Evolutionary conservation across 805 yeast genomes (phyloP).

Genomic region (Wickerhamomyces subpelliculosus): DNA sequence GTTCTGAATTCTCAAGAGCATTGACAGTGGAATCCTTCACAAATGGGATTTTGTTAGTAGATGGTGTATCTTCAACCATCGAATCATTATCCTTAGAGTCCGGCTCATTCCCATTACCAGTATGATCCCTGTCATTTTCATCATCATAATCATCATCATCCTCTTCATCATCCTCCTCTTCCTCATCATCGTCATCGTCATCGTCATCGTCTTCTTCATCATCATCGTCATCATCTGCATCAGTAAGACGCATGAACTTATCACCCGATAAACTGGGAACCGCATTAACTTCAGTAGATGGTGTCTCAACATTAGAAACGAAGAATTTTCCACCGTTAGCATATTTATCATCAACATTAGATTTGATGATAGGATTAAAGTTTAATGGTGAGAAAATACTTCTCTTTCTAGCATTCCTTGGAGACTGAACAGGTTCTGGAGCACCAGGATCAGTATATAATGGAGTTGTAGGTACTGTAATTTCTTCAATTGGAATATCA

Average conservation of each 20-base stretch:
- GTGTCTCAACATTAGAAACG: slow-evolving; percentile 29
- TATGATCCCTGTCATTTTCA: background rate
- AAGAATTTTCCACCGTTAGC: slow-evolving; percentile 87
- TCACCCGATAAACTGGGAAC: slow-evolving; percentile 10
- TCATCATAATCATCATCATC: slow-evolving; percentile 6
- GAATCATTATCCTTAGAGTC: background rate
- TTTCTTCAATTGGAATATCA: slow-evolving; percentile 54
- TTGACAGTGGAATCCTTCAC: background rate
- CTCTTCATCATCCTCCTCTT: slow-evolving; percentile 3
- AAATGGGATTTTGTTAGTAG: background rate
- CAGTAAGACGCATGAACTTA: no score
- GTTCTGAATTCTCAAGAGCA: slow-evolving; percentile 16
- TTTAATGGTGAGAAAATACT: slow-evolving; percentile 79
- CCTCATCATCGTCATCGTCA: slow-evolving; percentile 7
- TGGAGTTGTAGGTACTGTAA: slow-evolving; percentile 46
- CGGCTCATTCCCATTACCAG: background rate
- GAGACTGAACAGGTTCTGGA: slow-evolving; percentile 55
- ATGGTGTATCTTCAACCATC: background rate
- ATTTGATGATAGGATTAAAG: slow-evolving; percentile 74
- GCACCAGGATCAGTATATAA: slow-evolving; percentile 79
- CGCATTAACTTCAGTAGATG: slow-evolving; percentile 15
- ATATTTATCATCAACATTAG: slow-evolving; percentile 78
- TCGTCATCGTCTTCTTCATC: slow-evolving; percentile 11
- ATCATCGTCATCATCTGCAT: slow-evolving; percentile 9
- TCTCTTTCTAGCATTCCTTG: slow-evolving; percentile 33